Evolutionary conservation across 2,329 filamentous ascomycete species (phyloP).

Genomic region (Sclerotinia glacialis): DNA sequence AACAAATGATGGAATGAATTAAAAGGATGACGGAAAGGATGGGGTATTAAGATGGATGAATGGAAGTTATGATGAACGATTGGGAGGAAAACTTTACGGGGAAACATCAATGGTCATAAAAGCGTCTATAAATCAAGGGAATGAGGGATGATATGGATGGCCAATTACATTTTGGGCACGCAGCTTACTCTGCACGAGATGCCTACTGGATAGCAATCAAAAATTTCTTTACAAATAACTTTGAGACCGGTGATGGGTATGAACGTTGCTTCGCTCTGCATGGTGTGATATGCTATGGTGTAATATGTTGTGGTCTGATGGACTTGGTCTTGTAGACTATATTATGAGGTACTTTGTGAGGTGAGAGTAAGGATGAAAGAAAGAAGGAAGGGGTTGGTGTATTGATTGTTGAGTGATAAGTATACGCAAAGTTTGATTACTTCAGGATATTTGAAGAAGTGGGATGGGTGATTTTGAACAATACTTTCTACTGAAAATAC

Average conservation of each 20-base stretch:
- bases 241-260: not conserved
- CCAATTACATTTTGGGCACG: constrained; percentile 2
- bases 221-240: constrained; percentile 4
- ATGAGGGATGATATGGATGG: not conserved
- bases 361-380: not conserved
- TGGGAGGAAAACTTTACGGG: not conserved
- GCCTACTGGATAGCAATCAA: constrained; percentile 14
- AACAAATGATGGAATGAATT: no score
- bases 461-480: no score
- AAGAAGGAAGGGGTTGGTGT: no score
- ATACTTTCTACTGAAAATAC: no score
- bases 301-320: no score
- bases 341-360: not conserved
- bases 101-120: not conserved
- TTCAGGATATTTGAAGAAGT: no score
- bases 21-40: not conserved
- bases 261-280: no score
- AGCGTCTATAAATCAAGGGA: constrained; percentile 1
- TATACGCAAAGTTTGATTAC: not conserved
- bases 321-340: not conserved
- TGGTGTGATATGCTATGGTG: not conserved
- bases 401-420: not conserved
- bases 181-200: constrained; percentile 12
- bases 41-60: not conserved
- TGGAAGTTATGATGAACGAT: not conserved